Evolutionary conservation across 257 asterid genomes (phyloP).

Genomic region (Solanum pinnatisectum): DNA sequence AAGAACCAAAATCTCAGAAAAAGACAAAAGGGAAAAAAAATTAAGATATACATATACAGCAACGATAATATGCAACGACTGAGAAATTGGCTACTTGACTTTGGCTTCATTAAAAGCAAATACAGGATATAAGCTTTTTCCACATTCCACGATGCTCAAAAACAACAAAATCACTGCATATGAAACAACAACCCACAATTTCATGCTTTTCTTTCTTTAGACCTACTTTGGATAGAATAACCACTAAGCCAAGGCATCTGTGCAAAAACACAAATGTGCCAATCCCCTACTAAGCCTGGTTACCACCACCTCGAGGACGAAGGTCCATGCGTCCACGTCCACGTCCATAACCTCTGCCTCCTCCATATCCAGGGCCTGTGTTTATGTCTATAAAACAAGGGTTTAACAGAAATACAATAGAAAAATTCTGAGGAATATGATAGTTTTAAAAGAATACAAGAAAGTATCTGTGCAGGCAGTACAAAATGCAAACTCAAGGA

Average conservation of each 20-base stretch:
- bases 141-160: neutral
- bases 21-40: too few relatives aligned
- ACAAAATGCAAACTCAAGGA: neutral
- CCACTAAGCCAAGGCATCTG: conserved; percentile 15
- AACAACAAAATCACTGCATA: conserved; percentile 5
- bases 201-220: conserved; percentile 1
- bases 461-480: neutral
- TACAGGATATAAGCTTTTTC: conserved; percentile 5
- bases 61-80: neutral
- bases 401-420: neutral
- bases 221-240: conserved; percentile 1
- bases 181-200: neutral
- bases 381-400: neutral
- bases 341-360: conserved; percentile 51
- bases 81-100: conserved; percentile 12
- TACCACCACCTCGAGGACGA: conserved; percentile 44
- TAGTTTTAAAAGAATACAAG: neutral
- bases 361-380: conserved; percentile 63
- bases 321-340: conserved; percentile 50
- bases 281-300: conserved; percentile 32
- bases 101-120: conserved; percentile 3
- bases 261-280: conserved; percentile 7
- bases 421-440: neutral
- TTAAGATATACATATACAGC: neutral
- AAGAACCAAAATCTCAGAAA: neutral